These are phyloP conservation scores for Aspergillus campestris DNA, from an alignment of 495 filamentous ascomycete species.

Conservation along the genomic window DNA sequence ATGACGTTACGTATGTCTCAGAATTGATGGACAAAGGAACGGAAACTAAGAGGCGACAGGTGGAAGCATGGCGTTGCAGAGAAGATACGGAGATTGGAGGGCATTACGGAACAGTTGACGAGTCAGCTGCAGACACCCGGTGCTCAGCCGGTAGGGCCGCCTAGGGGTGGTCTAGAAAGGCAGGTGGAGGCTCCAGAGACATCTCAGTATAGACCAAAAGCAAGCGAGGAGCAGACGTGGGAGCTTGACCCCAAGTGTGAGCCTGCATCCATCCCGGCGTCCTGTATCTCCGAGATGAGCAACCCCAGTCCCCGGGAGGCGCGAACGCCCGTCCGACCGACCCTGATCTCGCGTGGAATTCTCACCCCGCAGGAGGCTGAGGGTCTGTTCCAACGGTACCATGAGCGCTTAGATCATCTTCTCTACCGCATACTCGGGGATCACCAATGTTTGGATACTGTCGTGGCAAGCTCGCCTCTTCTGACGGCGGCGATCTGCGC, in stretches of 20 bases:
- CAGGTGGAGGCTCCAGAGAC: too few species aligned
- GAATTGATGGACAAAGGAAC: too few species aligned
- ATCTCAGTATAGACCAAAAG: too few species aligned
- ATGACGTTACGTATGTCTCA: too few species aligned
- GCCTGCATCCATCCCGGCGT: neutral
- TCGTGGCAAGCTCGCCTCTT: conserved; percentile 18
- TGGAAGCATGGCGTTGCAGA: too few species aligned
- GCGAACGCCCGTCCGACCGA: neutral
- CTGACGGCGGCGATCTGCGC: conserved; percentile 26
- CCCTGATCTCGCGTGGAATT: neutral
- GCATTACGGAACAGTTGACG: too few species aligned
- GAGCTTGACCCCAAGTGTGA: neutral
- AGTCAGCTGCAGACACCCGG: too few species aligned
- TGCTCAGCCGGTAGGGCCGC: too few species aligned
- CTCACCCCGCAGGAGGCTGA: neutral
- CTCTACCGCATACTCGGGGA: conserved; percentile 28
- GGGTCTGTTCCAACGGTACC: conserved; percentile 7
- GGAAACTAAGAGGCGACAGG: neutral
- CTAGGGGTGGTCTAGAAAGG: neutral
- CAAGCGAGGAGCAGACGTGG: neutral
- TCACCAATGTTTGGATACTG: conserved; percentile 16
- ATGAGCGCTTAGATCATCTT: conserved; percentile 26
- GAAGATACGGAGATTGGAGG: too few species aligned
- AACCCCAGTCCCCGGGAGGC: neutral
- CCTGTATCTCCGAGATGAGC: neutral